Percentiles rank a stretch among this genome's conserved stretches.
These are phyloP conservation scores for Fusarium pseudograminearum DNA, from an alignment of 2,329 filamentous ascomycete species.

Conservation along the genomic window DNA sequence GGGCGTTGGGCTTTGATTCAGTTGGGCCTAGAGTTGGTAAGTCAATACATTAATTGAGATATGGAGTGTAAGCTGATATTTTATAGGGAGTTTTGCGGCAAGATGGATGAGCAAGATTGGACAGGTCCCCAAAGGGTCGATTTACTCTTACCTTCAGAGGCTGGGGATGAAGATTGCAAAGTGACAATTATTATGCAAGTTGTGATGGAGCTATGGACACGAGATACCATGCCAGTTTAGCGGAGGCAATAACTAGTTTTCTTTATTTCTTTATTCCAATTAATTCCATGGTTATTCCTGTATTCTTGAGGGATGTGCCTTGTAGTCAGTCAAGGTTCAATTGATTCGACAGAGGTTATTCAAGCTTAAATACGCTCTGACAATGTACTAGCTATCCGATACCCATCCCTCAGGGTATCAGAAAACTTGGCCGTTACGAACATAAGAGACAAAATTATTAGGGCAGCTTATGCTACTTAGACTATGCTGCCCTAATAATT, in stretches of 20 bases:
- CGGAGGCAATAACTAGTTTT: not conserved
- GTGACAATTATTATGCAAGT: not conserved
- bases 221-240: not conserved
- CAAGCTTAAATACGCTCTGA: not conserved
- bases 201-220: not conserved
- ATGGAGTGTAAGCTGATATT: accelerated
- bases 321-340: not conserved
- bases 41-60: not conserved
- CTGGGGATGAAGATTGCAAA: constrained; percentile 36
- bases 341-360: not conserved
- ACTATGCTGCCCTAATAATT: too few species aligned
- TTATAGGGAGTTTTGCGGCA: constrained; percentile 40
- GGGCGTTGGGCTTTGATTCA: constrained; percentile 38
- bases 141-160: constrained; percentile 42
- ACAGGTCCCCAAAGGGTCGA: constrained; percentile 26
- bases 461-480: too few species aligned
- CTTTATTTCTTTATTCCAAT: not conserved
- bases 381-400: not conserved
- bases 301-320: not conserved
- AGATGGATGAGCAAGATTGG: constrained; percentile 44
- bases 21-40: constrained; percentile 34
- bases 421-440: too few species aligned
- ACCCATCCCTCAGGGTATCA: too few species aligned
- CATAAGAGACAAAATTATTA: too few species aligned
- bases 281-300: not conserved